A percentile compares a stretch with the other conserved stretches of the same genome.
phyloP scores from a whole-genome alignment of 1,284 basidiomycete species.

The Boletus holoroseus region DNA sequence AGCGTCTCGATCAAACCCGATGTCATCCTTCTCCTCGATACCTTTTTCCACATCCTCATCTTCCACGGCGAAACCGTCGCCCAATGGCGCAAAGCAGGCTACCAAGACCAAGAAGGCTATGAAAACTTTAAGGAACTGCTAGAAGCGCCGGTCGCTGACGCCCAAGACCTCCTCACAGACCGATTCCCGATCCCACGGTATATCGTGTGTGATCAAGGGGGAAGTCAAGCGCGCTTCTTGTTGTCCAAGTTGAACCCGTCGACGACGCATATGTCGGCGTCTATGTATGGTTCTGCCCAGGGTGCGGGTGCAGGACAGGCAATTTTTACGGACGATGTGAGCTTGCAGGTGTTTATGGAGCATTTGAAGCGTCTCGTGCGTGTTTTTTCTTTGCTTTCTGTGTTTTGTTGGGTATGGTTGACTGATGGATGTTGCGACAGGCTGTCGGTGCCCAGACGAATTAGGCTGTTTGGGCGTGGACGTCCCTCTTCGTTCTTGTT shows the following conservation, averaged over 20 bases:
- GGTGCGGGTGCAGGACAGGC: slow-evolving; percentile 74
- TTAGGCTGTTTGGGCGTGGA: slow-evolving; percentile 27
- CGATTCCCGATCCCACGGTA: slow-evolving; percentile 97
- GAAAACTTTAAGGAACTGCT: slow-evolving; percentile 97
- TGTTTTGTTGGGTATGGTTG: background rate
- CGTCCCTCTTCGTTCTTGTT: background rate
- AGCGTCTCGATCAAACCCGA: slow-evolving; percentile 97
- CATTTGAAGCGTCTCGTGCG: slow-evolving; percentile 83
- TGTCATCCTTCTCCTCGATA: slow-evolving; percentile 96
- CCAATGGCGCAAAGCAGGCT: slow-evolving; percentile 98
- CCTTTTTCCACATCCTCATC: slow-evolving; percentile 99
- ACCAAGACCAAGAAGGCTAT: slow-evolving; percentile 98
- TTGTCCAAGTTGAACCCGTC: slow-evolving; percentile 96
- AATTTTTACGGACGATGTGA: slow-evolving; percentile 99
- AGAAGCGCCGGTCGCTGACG: slow-evolving; percentile 75
- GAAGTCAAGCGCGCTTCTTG: slow-evolving; percentile 96
- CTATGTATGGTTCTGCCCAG: slow-evolving; percentile 74
- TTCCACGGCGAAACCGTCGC: slow-evolving; percentile 98
- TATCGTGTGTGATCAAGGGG: slow-evolving; percentile 97
- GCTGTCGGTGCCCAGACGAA: slow-evolving; percentile 70
- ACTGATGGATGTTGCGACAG: slow-evolving; percentile 25
- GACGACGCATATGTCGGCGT: slow-evolving; percentile 92
- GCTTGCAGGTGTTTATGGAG: slow-evolving; percentile 95
- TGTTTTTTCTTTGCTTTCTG: slow-evolving; percentile 6
- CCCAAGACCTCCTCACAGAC: slow-evolving; percentile 91